Evolutionary conservation across 2,329 filamentous ascomycete species (phyloP).

Genomic region (Colletotrichum sp.): DNA sequence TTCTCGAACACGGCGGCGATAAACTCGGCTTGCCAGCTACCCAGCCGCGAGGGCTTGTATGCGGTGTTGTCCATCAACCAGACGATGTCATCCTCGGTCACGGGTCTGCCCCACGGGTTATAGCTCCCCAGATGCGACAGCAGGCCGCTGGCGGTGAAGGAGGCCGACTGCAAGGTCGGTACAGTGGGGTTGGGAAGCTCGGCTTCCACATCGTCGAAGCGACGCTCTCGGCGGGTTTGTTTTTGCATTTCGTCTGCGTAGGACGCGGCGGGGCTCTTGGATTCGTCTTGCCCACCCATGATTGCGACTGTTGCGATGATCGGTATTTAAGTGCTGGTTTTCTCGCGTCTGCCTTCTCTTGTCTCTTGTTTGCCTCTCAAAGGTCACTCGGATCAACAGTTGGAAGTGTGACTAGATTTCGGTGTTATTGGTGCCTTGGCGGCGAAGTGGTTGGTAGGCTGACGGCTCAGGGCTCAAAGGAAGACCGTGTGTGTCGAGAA

Average conservation of each 20-base stretch:
- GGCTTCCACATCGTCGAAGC: constrained; percentile 56
- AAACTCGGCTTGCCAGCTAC: constrained; percentile 80
- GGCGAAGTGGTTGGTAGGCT: constrained; percentile 18
- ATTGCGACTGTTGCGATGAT: background rate
- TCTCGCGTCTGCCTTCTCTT: background rate
- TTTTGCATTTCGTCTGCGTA: constrained; percentile 51
- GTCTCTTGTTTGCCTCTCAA: background rate
- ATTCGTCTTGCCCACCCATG: constrained; percentile 2
- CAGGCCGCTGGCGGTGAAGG: constrained; percentile 37
- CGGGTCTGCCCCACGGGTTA: constrained; percentile 64
- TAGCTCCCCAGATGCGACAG: constrained; percentile 55
- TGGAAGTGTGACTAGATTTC: constrained; percentile 2
- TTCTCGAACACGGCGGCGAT: constrained; percentile 82
- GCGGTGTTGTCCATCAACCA: constrained; percentile 94
- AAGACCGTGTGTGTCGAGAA: background rate
- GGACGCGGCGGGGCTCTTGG: constrained; percentile 22
- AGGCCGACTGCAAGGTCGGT: constrained; percentile 30
- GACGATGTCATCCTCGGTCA: constrained; percentile 72
- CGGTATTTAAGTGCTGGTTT: background rate
- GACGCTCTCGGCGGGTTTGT: constrained; percentile 51
- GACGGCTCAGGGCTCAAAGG: constrained; percentile 4
- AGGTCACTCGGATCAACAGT: constrained; percentile 5
- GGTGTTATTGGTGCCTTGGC: constrained; percentile 11
- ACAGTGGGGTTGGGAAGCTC: constrained; percentile 44
- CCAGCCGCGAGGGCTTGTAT: constrained; percentile 57